Percentiles rank a stretch among this genome's conserved stretches.
phyloP scores from a whole-genome alignment of 805 yeast species.

The Nakazawaea wickerhamii region DNA sequence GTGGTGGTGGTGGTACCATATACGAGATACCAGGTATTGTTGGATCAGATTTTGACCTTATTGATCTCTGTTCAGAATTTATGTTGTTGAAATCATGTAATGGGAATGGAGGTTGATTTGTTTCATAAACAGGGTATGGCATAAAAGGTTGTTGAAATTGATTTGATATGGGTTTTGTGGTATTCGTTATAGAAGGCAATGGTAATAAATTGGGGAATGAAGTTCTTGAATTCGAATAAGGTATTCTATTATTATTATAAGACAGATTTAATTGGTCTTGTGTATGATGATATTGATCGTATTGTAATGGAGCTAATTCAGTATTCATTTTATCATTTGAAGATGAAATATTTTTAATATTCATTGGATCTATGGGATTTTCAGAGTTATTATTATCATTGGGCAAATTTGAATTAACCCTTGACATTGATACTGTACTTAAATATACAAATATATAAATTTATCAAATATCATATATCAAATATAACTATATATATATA shows the following conservation, averaged over 20 bases:
- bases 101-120: background rate
- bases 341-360: too few species aligned
- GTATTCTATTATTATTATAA: too few species aligned
- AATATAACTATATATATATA: too few species aligned
- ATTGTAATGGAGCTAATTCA: background rate
- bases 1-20: background rate
- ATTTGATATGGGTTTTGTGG: background rate
- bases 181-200: background rate
- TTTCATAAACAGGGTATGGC: background rate
- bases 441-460: too few species aligned
- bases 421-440: too few species aligned
- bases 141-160: slow-evolving; percentile 3
- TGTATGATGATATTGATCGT: background rate
- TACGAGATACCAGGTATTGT: background rate
- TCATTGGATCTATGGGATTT: too few species aligned
- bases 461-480: too few species aligned
- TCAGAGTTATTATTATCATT: background rate
- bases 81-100: background rate
- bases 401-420: background rate
- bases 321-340: too few species aligned
- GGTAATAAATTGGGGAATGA: background rate
- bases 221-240: background rate
- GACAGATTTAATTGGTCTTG: too few species aligned
- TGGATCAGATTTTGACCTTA: background rate
- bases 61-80: background rate